Base-by-base conservation (phyloP, 805 yeast species). In the Saccharomycopsis babjevae region DNA sequence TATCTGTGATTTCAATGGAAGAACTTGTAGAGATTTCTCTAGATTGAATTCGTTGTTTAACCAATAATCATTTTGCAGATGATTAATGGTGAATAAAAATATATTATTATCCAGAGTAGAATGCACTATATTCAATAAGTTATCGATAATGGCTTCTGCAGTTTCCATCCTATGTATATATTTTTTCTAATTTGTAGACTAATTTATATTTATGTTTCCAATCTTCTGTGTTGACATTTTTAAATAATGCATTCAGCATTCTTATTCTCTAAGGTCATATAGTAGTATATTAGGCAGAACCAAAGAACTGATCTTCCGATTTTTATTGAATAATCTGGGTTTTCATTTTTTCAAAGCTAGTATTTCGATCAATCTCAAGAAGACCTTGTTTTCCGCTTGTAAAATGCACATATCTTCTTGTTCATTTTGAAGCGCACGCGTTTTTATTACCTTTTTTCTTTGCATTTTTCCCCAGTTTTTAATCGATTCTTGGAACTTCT, bases 31-130 rank as follows among this genome's bases (percentile, higher is more conserved):
- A 7, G 57, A 42, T 16, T 36, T 30, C 28, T 62, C 65, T 20
- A 62, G 42, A 36, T 62, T 36, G 46, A 59, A 62, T 38, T 62
- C 63, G 22, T 25, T 50, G 13, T 59, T 54, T 7, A 62, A 46
- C 62, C 62, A 62, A 34, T 42, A 50, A 5, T 16, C 7, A 38
- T 54, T 32, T 36, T 22, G 28, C n/a, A 10, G 52, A n/a, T 46
- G 52, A 25, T 42, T 28, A 20, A 57, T 25, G n/a, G 54, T 32
- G 30, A 59, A 39, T 11, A 59, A 32, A 22, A 46, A 42, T 28
- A 59, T 18, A 42, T 18, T 20, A 42, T 42, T 32, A n/a, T 52
- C 22, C 28, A 8, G 32, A 32, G 8, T 5, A 11, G 36, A 15
- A 15, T 8, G 8, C 20, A 42, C 28, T 13, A n/a, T 4, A 18